A percentile compares a stretch with the other conserved stretches of the same genome.
Conservation (phyloP, 2,329 filamentous ascomycete species). For the Neonectria coccinea region DNA sequence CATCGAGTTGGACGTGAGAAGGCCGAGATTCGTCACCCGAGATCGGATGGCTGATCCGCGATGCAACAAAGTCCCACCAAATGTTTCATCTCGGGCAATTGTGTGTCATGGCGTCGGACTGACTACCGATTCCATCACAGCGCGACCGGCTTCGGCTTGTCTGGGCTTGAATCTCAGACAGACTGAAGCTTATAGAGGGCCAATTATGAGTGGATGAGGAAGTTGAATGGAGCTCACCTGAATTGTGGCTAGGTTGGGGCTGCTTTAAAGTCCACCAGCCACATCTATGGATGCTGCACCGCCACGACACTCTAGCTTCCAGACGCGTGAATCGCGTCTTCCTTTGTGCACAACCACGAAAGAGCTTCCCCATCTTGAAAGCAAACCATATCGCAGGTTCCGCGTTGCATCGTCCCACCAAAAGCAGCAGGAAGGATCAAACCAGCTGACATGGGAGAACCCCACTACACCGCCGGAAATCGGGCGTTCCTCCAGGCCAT, state of each 20-base stretch:
- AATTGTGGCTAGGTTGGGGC: neutral
- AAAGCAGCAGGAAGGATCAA: slow-evolving; percentile 39
- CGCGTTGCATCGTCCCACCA: neutral
- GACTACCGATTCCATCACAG: slow-evolving; percentile 2
- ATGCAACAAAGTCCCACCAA: slow-evolving; percentile 18
- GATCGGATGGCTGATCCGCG: neutral
- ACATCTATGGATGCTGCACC: slow-evolving; percentile 14
- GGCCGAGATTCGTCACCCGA: slow-evolving; percentile 12
- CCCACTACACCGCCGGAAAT: slow-evolving; percentile 71
- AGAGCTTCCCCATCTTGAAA: slow-evolving; percentile 4
- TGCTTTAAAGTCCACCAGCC: slow-evolving; percentile 17
- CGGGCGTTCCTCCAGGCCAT: slow-evolving; percentile 93
- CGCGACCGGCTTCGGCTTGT: neutral
- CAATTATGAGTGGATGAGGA: slow-evolving; percentile 1
- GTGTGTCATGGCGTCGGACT: slow-evolving; percentile 23
- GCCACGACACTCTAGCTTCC: slow-evolving; percentile 26
- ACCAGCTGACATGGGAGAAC: slow-evolving; percentile 40
- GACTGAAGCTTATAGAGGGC: neutral
- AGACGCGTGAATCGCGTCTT: slow-evolving; percentile 39
- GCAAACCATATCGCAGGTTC: neutral
- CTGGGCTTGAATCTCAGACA: slow-evolving; percentile 1
- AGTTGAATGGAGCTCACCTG: neutral
- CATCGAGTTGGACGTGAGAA: neutral
- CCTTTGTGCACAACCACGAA: slow-evolving; percentile 9
- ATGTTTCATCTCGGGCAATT: slow-evolving; percentile 14